Conservation (phyloP, 225 moss, liverwort and hornwort genomes). For the Bryum argenteum region DNA sequence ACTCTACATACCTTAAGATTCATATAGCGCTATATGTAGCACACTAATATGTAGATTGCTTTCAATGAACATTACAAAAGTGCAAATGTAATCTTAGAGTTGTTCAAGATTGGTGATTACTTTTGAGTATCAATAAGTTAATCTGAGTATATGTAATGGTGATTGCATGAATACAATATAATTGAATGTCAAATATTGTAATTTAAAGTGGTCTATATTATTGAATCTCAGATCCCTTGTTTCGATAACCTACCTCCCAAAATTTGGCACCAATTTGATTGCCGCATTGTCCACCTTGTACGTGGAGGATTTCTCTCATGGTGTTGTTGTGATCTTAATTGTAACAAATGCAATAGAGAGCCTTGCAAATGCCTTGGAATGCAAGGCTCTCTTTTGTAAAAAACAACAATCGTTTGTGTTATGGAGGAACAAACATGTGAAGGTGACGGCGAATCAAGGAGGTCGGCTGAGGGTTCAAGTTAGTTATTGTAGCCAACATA, state of each 20-base stretch:
- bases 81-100: not conserved
- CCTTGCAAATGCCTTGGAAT: slow-evolving; percentile 47
- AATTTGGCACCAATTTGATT: slow-evolving; percentile 64
- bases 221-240: not conserved
- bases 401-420: not conserved
- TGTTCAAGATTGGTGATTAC: not conserved
- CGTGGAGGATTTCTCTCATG: slow-evolving; percentile 67
- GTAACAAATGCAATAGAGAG: slow-evolving; percentile 20
- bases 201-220: not conserved
- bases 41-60: no score
- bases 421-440: slow-evolving; percentile 5
- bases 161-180: not conserved
- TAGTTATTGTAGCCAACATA: slow-evolving; percentile 24
- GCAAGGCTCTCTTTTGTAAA: slow-evolving; percentile 38
- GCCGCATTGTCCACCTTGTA: slow-evolving; percentile 63
- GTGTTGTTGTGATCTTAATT: slow-evolving; percentile 3
- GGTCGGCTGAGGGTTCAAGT: slow-evolving; percentile 38
- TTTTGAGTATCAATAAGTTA: not conserved
- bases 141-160: not conserved
- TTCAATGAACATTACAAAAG: no score
- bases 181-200: not conserved
- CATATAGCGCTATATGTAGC: no score
- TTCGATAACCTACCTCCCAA: slow-evolving; percentile 51
- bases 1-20: no score
- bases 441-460: slow-evolving; percentile 5